Percentiles rank a stretch among this genome's conserved stretches.
phyloP scores from a whole-genome alignment of 2,329 filamentous ascomycete species.

The Bisporella sp. region DNA sequence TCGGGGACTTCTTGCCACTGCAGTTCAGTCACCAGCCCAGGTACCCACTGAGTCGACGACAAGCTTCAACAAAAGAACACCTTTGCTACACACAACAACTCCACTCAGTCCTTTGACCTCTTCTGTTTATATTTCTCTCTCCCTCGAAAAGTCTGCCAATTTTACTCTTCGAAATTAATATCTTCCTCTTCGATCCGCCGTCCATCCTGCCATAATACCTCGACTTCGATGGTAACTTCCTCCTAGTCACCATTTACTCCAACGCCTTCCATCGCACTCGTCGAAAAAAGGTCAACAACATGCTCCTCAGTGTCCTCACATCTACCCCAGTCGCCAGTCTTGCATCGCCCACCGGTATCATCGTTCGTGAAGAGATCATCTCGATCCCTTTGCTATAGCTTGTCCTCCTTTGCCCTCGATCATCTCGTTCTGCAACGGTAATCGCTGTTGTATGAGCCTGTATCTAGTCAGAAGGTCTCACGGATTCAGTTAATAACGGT shows the following conservation, averaged over 20 bases:
- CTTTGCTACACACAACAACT: slow-evolving; percentile 19
- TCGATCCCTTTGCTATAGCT: slow-evolving; percentile 33
- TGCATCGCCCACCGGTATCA: slow-evolving; percentile 52
- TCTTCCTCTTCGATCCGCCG: slow-evolving; percentile 1
- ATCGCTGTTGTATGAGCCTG: slow-evolving; percentile 29
- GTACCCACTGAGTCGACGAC: slow-evolving; percentile 13
- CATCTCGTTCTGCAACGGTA: slow-evolving; percentile 32
- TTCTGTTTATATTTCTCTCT: not conserved
- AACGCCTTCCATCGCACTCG: slow-evolving; percentile 19
- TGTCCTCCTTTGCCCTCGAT: slow-evolving; percentile 35
- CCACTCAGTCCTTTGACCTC: slow-evolving; percentile 23
- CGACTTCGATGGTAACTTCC: slow-evolving; percentile 23
- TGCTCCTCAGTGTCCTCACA: slow-evolving; percentile 48
- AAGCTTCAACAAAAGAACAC: slow-evolving; percentile 12
- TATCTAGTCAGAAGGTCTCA: slow-evolving; percentile 35
- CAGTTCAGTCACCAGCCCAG: slow-evolving; percentile 11
- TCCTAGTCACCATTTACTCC: slow-evolving; percentile 23
- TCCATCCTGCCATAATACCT: slow-evolving; percentile 4
- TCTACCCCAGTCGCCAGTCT: slow-evolving; percentile 55
- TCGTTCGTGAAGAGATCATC: slow-evolving; percentile 44
- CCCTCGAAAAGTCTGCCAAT: slow-evolving; percentile 1
- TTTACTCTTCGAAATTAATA: not conserved
- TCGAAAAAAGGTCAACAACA: slow-evolving; percentile 34
- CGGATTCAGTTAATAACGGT: slow-evolving; percentile 34
- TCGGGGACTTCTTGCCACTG: slow-evolving; percentile 19